Evolutionary conservation across 306 rosid genomes (phyloP), one percentile per base, ranked within the genome.

Genomic region (Vigna mungo): DNA sequence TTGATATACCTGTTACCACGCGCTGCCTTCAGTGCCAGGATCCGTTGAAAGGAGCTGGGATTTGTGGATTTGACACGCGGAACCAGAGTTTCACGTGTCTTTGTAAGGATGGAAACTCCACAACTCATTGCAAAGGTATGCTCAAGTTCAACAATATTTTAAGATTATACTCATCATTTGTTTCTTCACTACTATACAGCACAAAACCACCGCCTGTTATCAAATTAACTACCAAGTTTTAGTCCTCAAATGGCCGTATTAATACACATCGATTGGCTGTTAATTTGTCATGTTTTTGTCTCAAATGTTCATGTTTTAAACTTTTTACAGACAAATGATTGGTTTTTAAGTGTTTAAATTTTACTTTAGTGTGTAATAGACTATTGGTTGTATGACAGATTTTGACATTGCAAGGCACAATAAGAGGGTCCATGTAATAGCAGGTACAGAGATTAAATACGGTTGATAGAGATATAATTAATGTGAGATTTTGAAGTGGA

Each of bases 11-110:
- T 0, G 96, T 92, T 1, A 95, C 97, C 1, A 88, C 91, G 0
- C 75, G 76, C 5, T 95, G 99, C 83, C 97, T 95, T 76, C 96
- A 82, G 76, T 95, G 97, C 46, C 91, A 92, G 63, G 98, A 95
- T 68, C 86, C 86, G 4, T 21, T 80, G 77, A 95, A 90, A 54
- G 97, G 98, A 7, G 94, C 89, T 8, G 98, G 98, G 0, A 88
- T 87, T 17, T 95, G 98, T 76, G 99, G 99, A 37, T 95, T 89
- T 79, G 89, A 90, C 27, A 83, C 88, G 0, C 37, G 52, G 15
- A 78, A 76, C 0, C 91, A 87, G 67, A 85, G 63, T 56, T 95
- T 95, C 82, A 9, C 81, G 87, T 95, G 99, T 74, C 83, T 90
- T 0, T 95, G 98, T 76, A 89, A 68, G 41, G 83, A 80, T 39